A percentile compares a stretch with the other conserved stretches of the same genome.
Evolutionary conservation across 2,329 filamentous ascomycete species (phyloP).

Genomic region (Sporothrix curviconia): DNA sequence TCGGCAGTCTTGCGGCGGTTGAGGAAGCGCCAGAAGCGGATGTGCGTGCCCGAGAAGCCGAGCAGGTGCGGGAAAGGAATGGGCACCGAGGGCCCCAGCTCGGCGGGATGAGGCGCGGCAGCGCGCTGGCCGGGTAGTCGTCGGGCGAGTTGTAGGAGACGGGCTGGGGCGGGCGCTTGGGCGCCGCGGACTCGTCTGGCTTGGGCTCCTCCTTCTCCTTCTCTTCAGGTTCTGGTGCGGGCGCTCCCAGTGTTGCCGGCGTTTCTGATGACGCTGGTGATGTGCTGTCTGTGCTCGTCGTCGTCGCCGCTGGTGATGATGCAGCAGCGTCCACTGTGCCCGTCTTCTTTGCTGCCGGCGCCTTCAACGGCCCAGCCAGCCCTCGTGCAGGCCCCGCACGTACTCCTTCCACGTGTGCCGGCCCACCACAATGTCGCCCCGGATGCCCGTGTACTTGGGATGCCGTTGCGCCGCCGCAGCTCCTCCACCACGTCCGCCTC

Average conservation of each 20-base stretch:
- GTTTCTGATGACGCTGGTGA: background rate
- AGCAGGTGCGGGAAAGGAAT: constrained; percentile 83
- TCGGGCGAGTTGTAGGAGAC: constrained; percentile 66
- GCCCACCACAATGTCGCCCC: constrained; percentile 83
- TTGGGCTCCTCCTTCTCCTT: constrained; percentile 34
- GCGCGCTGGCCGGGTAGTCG: constrained; percentile 61
- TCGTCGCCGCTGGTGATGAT: constrained; percentile 40
- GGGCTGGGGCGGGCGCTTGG: constrained; percentile 55
- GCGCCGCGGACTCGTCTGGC: constrained; percentile 35
- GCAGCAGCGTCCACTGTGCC: constrained; percentile 29
- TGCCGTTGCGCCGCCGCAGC: constrained; percentile 58
- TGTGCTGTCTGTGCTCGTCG: constrained; percentile 22
- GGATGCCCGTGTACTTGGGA: constrained; percentile 65
- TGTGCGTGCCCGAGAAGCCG: constrained; percentile 84
- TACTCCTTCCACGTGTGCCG: constrained; percentile 98
- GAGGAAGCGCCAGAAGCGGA: constrained; percentile 79
- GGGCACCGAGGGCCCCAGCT: constrained; percentile 65
- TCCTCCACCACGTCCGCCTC: constrained; percentile 57
- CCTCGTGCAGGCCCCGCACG: constrained; percentile 84
- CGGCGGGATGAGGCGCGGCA: constrained; percentile 62
- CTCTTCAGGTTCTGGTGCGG: constrained; percentile 10
- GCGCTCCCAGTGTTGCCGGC: constrained; percentile 5
- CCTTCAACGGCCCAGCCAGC: constrained; percentile 74
- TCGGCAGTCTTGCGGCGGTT: constrained; percentile 82
- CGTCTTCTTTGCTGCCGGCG: constrained; percentile 30